These are phyloP conservation scores for Starmerella floris DNA, from an alignment of 805 yeast genomes.

Conservation along the genomic window DNA sequence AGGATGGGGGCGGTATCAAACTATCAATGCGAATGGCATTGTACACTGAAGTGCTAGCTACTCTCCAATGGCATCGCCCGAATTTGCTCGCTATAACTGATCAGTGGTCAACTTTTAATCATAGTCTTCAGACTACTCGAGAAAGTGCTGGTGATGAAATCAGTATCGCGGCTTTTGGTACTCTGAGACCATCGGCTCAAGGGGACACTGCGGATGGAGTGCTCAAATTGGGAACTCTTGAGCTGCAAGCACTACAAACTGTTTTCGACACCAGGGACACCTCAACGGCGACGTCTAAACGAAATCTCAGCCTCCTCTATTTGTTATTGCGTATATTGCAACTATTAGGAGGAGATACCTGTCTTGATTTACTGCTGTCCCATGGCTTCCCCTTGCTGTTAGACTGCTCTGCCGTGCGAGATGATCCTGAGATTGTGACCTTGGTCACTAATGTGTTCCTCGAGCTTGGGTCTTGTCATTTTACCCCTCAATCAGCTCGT, in stretches of 20 bases:
- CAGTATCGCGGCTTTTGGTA: conserved; percentile 3
- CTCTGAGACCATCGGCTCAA: not conserved
- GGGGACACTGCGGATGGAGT: not conserved
- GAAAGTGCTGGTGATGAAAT: conserved; percentile 11
- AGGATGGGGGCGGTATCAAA: conserved; percentile 13
- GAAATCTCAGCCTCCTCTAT: conserved; percentile 11
- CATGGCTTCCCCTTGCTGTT: conserved; percentile 59
- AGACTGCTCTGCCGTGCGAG: conserved; percentile 52
- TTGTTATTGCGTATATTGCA: conserved; percentile 33
- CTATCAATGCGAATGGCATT: conserved; percentile 8
- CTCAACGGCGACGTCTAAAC: not conserved
- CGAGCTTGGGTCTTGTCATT: conserved; percentile 37
- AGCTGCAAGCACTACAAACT: not conserved
- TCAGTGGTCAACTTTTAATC: conserved; percentile 12
- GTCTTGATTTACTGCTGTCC: conserved; percentile 39
- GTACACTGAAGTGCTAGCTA: conserved; percentile 8
- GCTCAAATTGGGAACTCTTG: not conserved
- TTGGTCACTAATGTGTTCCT: conserved; percentile 37
- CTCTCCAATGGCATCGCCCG: conserved; percentile 5
- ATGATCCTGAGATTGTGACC: conserved; percentile 47
- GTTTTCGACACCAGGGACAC: conserved; percentile 3
- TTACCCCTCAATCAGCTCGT: conserved; percentile 27
- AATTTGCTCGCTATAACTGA: not conserved
- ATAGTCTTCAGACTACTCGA: conserved; percentile 12
- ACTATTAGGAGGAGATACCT: conserved; percentile 40